Base-by-base conservation (phyloP, 805 yeast genomes). In the Lipomyces mesembrius region DNA sequence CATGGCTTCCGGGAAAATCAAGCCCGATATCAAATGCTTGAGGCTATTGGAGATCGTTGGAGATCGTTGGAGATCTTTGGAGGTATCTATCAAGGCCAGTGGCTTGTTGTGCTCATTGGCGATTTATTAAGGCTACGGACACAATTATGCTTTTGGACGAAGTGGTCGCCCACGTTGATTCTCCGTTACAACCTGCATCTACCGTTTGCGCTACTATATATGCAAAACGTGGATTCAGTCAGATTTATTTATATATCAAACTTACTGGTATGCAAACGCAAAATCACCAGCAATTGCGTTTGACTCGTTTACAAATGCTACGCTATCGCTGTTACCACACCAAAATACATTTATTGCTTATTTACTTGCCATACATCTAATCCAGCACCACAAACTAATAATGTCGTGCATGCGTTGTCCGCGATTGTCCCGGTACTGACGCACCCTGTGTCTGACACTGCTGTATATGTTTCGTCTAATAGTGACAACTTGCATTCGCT, bases 381-480 rank as follows among this genome's bases (percentile, higher is more conserved):
- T 1, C 97, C 97, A 1, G 93, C 89, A 14, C 97, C 97, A 11
- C 94, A 97, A 46, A 91, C 78, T 1, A 88, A 75, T 0, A 82
- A 79, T 35, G 83, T 62, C 1, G 76, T 73, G 2, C 68, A 63
- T 0, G 72, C 73, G 0, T 77, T 79, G 49, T 43, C 49, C 49
- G 9, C 22, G 11, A 76, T 75, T 3, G 72, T 68, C 0, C 76
- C 69, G 1, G 82, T 71, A 60, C 82, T 91, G 35, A 87, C 77
- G 57, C 92, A 87, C 0, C 97, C 98, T 0, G 97, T 91, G 74
- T 94, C 99, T 0, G 98, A 96, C 46, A 92, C 86, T 0, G 97
- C 88, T 1, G 97, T 91, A 76, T 89, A 90, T 57, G 76, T 76
- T 0, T 83, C 79, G 8, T 82, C 81, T 0, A 76, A 6, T 29